Evolutionary conservation across 257 asterid species (phyloP).

Genomic region (Ligustrum vulgare): DNA sequence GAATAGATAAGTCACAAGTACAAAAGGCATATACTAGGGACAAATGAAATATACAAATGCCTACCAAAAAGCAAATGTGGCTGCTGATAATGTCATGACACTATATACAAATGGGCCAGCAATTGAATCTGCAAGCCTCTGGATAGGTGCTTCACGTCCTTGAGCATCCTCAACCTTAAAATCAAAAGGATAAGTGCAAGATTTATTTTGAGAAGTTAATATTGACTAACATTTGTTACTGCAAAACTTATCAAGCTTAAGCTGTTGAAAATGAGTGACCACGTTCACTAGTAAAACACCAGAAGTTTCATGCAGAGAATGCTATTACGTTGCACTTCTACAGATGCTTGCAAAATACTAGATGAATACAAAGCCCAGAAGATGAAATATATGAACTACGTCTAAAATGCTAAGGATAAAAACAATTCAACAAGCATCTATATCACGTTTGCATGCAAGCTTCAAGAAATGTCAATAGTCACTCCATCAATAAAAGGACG

Average conservation of each 20-base stretch:
- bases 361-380: neutral
- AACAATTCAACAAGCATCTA: neutral
- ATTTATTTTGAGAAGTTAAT: constrained; percentile 7
- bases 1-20: constrained; percentile 6
- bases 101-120: constrained; percentile 97
- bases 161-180: constrained; percentile 96
- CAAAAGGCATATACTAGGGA: neutral
- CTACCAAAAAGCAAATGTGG: constrained; percentile 94
- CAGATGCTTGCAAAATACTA: neutral
- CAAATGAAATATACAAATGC: constrained; percentile 25
- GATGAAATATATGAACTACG: neutral
- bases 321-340: neutral
- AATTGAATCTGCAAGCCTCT: constrained; percentile 95
- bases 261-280: constrained; percentile 11
- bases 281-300: neutral
- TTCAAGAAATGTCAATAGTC: neutral
- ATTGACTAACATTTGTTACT: neutral
- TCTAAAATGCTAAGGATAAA: neutral
- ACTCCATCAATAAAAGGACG: neutral
- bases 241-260: constrained; percentile 3
- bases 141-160: constrained; percentile 99
- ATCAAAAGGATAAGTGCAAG: constrained; percentile 13
- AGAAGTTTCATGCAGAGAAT: neutral
- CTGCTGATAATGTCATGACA: constrained; percentile 89
- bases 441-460: neutral